Conservation (phyloP, 1,284 basidiomycete genomes). For the Boletus sp. region DNA sequence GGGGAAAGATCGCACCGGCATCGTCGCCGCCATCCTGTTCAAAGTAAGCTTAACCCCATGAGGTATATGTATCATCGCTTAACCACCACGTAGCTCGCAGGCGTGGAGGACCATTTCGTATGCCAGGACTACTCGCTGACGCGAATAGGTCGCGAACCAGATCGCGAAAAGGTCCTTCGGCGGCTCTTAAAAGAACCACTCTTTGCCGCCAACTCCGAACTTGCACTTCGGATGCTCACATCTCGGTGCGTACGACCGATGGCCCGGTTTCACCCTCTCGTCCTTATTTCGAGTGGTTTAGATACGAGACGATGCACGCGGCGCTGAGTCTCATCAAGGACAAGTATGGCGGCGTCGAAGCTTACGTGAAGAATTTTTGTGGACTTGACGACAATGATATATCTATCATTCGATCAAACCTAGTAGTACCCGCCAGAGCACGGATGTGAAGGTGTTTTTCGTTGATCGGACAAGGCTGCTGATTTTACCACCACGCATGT, state of each 20-base stretch:
- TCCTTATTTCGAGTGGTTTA: constrained; percentile 25
- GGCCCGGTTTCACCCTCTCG: not conserved
- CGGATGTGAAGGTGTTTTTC: constrained; percentile 25
- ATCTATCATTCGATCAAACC: constrained; percentile 52
- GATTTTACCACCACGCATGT: constrained; percentile 2
- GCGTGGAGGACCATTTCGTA: constrained; percentile 58
- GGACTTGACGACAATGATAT: constrained; percentile 60
- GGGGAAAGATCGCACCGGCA: constrained; percentile 76
- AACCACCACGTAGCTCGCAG: constrained; percentile 51
- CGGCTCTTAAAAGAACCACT: constrained; percentile 64
- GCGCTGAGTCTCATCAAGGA: constrained; percentile 56
- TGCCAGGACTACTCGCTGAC: constrained; percentile 74
- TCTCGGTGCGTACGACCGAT: constrained; percentile 47
- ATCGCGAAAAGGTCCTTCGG: constrained; percentile 61
- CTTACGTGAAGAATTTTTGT: constrained; percentile 52
- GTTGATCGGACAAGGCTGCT: not conserved
- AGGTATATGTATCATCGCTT: not conserved
- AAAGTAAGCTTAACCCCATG: constrained; percentile 42
- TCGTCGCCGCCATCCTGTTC: constrained; percentile 68
- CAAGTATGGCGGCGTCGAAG: constrained; percentile 64
- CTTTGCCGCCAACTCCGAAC: constrained; percentile 66
- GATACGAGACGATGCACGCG: constrained; percentile 67
- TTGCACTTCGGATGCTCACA: constrained; percentile 73
- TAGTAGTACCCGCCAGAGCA: constrained; percentile 41
- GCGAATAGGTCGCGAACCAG: constrained; percentile 71